These are phyloP conservation scores for Singerocomus inundabilis DNA, from an alignment of 1,284 basidiomycete genomes.

Conservation along the genomic window DNA sequence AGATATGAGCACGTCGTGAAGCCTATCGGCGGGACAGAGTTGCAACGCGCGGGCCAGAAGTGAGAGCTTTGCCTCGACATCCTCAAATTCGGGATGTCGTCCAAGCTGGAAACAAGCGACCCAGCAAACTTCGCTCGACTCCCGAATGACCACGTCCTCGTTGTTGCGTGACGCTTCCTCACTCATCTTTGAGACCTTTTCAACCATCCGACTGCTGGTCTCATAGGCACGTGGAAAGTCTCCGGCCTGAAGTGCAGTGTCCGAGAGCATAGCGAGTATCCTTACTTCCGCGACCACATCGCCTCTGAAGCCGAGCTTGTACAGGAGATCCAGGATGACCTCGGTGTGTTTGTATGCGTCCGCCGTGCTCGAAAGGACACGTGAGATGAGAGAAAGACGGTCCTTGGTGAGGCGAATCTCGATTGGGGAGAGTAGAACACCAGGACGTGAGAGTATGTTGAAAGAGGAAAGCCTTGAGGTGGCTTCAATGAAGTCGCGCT, in stretches of 20 bases:
- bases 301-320: slow-evolving; percentile 79
- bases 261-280: slow-evolving; percentile 83
- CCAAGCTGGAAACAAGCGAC: slow-evolving; percentile 84
- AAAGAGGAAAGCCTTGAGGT: slow-evolving; percentile 84
- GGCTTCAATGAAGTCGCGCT: slow-evolving; percentile 93
- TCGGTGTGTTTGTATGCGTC: slow-evolving; percentile 88
- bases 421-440: slow-evolving; percentile 79
- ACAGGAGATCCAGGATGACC: slow-evolving; percentile 83
- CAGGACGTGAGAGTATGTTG: slow-evolving; percentile 72
- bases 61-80: slow-evolving; percentile 62
- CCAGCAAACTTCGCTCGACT: slow-evolving; percentile 83
- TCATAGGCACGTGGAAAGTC: slow-evolving; percentile 77
- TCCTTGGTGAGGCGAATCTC: slow-evolving; percentile 89
- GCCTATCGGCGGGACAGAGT: slow-evolving; percentile 79
- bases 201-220: slow-evolving; percentile 70
- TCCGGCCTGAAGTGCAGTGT: slow-evolving; percentile 76
- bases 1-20: slow-evolving; percentile 67
- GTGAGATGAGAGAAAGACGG: slow-evolving; percentile 77
- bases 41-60: slow-evolving; percentile 83
- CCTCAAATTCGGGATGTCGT: slow-evolving; percentile 70
- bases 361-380: slow-evolving; percentile 75
- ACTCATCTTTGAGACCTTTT: slow-evolving; percentile 52
- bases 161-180: slow-evolving; percentile 34
- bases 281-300: slow-evolving; percentile 76
- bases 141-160: slow-evolving; percentile 48